Conservation (phyloP, 306 rosid species). For the Elaeagnus macrophylla region DNA sequence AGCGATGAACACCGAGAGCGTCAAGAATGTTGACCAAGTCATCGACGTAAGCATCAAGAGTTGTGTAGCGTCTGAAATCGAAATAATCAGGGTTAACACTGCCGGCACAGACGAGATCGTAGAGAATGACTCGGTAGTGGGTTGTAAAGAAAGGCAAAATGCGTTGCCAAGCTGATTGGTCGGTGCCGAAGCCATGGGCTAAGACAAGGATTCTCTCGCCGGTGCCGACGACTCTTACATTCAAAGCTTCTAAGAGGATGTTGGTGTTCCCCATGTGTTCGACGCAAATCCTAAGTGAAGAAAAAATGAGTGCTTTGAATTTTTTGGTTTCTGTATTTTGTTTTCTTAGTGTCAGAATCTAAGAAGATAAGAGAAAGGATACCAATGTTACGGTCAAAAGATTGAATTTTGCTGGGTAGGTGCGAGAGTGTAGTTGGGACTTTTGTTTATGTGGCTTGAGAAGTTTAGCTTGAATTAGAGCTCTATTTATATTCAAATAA, state of each 20-base stretch:
- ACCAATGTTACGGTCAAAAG: too few relatives aligned
- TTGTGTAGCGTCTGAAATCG: slow-evolving; percentile 72
- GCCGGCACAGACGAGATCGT: slow-evolving; percentile 99
- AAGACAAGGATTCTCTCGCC: slow-evolving; percentile 60
- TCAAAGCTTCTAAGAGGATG: slow-evolving; percentile 54
- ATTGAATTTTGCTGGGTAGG: too few relatives aligned
- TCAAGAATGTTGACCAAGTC: slow-evolving; percentile 72
- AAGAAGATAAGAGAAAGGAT: too few relatives aligned
- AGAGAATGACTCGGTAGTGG: slow-evolving; percentile 60
- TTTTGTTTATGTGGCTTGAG: too few relatives aligned
- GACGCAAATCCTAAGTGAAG: too few relatives aligned
- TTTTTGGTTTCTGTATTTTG: too few relatives aligned
- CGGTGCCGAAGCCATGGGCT: slow-evolving; percentile 94
- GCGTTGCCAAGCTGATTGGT: slow-evolving; percentile 91
- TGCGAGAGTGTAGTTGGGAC: too few relatives aligned
- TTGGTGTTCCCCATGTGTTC: slow-evolving; percentile 6
- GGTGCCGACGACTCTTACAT: slow-evolving; percentile 72
- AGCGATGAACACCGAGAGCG: slow-evolving; percentile 46
- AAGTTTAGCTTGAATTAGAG: too few relatives aligned
- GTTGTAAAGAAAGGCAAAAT: slow-evolving; percentile 64
- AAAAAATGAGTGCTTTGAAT: too few relatives aligned
- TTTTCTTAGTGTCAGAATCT: too few relatives aligned
- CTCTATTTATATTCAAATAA: too few relatives aligned
- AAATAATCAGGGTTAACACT: slow-evolving; percentile 94
- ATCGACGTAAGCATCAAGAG: slow-evolving; percentile 81